A percentile compares a stretch with the other conserved stretches of the same genome.
These are phyloP conservation scores for Vachellia collinsii DNA, from an alignment of 306 rosid genomes.

Conservation along the genomic window DNA sequence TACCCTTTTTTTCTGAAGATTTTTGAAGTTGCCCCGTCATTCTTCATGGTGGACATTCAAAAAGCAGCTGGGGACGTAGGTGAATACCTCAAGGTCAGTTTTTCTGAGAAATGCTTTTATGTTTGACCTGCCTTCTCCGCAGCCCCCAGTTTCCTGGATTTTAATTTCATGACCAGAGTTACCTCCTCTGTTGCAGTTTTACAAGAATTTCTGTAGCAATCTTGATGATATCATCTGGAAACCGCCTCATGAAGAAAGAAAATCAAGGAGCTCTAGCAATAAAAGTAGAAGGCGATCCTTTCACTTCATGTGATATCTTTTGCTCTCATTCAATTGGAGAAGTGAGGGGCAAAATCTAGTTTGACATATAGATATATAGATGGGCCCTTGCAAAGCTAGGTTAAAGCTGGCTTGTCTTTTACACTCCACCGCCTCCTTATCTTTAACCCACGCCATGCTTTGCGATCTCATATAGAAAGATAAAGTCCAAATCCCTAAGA, in stretches of 20 bases:
- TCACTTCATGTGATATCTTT: constrained; percentile 18
- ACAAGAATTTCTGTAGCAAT: constrained; percentile 74
- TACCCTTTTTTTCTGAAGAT: constrained; percentile 47
- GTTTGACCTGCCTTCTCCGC: constrained; percentile 1
- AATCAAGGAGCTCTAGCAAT: constrained; percentile 56
- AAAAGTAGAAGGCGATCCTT: constrained; percentile 62
- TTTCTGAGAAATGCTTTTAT: constrained; percentile 11
- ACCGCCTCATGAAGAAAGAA: constrained; percentile 67
- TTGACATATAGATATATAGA: neutral
- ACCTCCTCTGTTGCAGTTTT: constrained; percentile 57
- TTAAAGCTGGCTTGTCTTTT: constrained; percentile 22
- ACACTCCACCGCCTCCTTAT: neutral
- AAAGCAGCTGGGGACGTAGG: constrained; percentile 82
- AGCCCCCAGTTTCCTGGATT: neutral
- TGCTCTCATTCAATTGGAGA: neutral
- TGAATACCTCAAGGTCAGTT: constrained; percentile 82
- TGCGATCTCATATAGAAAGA: constrained; percentile 30
- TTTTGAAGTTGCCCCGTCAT: constrained; percentile 84
- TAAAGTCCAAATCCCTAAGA: constrained; percentile 8
- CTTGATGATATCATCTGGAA: constrained; percentile 94
- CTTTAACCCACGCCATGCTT: neutral
- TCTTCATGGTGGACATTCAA: constrained; percentile 87
- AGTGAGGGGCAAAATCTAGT: neutral
- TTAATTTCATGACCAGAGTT: constrained; percentile 3
- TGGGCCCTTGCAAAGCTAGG: constrained; percentile 3